phyloP scores from a whole-genome alignment of 192 early-diverging fungal species.

The Coemansia sp. region DNA sequence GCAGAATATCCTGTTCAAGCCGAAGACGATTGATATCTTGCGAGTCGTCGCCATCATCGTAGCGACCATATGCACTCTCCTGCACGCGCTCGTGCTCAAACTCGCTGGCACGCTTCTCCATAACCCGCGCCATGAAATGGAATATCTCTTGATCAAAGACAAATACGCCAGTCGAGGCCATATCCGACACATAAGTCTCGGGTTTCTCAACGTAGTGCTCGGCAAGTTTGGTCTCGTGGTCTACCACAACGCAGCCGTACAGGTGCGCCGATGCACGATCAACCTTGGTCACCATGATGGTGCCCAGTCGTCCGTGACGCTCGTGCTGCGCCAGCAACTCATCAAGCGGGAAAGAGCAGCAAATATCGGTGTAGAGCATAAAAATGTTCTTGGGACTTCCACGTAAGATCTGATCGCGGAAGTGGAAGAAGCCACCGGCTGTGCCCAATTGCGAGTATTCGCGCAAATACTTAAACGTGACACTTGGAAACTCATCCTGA shows the following conservation, averaged over 20 bases:
- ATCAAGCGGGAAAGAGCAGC: slow-evolving; percentile 87
- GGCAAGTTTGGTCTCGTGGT: slow-evolving; percentile 83
- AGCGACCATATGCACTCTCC: slow-evolving; percentile 55
- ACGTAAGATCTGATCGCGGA: slow-evolving; percentile 95
- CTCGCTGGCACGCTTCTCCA: slow-evolving; percentile 62
- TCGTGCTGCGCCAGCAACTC: slow-evolving; percentile 84
- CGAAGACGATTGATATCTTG: slow-evolving; percentile 68
- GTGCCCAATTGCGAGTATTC: slow-evolving; percentile 97
- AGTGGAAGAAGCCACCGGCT: slow-evolving; percentile 96
- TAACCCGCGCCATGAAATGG: slow-evolving; percentile 74
- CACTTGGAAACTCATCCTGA: slow-evolving; percentile 79
- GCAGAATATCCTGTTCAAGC: slow-evolving; percentile 92
- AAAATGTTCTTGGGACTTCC: slow-evolving; percentile 90
- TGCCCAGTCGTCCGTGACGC: slow-evolving; percentile 78
- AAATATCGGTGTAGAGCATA: slow-evolving; percentile 96
- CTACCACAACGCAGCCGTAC: slow-evolving; percentile 93
- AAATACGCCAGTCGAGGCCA: slow-evolving; percentile 94
- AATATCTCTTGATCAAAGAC: slow-evolving; percentile 90
- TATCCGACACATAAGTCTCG: slow-evolving; percentile 89
- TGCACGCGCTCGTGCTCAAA: slow-evolving; percentile 56
- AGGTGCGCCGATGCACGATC: slow-evolving; percentile 74
- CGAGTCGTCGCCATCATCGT: slow-evolving; percentile 31
- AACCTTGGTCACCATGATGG: slow-evolving; percentile 88
- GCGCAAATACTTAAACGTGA: slow-evolving; percentile 91
- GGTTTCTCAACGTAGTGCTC: slow-evolving; percentile 99